phyloP scores from a whole-genome alignment of 164 flowering plant genomes.

The Aristolochia californica region DNA sequence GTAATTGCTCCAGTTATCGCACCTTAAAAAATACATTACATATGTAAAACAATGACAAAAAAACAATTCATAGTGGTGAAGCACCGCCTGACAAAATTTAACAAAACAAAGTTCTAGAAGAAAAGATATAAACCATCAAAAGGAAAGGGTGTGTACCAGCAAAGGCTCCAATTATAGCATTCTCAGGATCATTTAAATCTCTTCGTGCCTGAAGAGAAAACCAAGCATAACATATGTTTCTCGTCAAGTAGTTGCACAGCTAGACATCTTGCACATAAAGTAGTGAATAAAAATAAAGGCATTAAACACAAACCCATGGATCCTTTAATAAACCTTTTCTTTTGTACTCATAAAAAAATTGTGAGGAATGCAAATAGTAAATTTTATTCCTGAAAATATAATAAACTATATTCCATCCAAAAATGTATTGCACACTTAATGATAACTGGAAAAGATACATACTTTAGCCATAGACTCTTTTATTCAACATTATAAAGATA shows the following conservation, averaged over 20 bases:
- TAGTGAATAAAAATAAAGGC: not conserved
- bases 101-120: not conserved
- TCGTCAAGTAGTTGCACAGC: not conserved
- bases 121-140: not conserved
- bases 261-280: not conserved
- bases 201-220: conserved; percentile 54
- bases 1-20: conserved; percentile 91
- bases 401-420: no score
- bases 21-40: conserved; percentile 28
- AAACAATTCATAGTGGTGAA: not conserved
- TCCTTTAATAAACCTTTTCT: no score
- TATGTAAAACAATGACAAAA: not conserved
- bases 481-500: no score
- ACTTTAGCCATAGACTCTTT: no score
- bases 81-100: not conserved
- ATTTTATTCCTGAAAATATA: no score
- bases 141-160: conserved; percentile 44
- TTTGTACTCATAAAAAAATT: no score
- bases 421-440: no score
- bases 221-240: not conserved
- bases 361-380: no score
- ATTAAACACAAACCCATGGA: not conserved
- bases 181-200: conserved; percentile 79
- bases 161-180: conserved; percentile 93
- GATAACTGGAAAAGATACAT: no score